Conservation (phyloP, 768 basidiomycete species). For the Leccinum uliginosum region DNA sequence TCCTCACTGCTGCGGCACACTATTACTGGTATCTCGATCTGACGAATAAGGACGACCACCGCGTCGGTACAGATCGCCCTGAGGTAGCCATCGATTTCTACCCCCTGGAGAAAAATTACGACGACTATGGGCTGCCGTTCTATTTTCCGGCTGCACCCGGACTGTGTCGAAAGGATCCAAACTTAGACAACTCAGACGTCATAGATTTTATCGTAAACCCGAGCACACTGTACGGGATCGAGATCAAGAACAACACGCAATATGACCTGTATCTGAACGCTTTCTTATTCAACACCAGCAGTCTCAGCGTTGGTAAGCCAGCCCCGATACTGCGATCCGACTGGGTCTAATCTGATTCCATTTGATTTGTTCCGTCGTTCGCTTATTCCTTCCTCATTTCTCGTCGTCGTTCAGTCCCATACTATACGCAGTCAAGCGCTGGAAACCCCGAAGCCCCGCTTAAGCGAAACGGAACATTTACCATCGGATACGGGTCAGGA, state of each 20-base stretch:
- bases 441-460: not conserved
- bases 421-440: not conserved
- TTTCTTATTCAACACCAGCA: not conserved
- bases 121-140: not conserved
- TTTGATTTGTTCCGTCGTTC: not conserved
- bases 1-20: not conserved
- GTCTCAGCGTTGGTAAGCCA: not conserved
- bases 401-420: not conserved
- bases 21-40: not conserved
- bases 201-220: not conserved
- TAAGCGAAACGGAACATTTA: not conserved
- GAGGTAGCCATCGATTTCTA: not conserved
- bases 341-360: not conserved
- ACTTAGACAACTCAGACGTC: not conserved
- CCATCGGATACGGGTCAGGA: not conserved
- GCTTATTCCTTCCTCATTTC: not conserved
- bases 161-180: not conserved
- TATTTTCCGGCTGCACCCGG: not conserved
- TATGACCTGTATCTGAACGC: not conserved
- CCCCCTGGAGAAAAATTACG: not conserved
- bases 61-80: not conserved
- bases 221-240: not conserved
- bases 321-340: not conserved
- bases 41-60: not conserved
- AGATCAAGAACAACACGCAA: constrained; percentile 9